These are phyloP conservation scores for Cajanus cajan DNA, from an alignment of 306 rosid genomes.

Conservation along the genomic window DNA sequence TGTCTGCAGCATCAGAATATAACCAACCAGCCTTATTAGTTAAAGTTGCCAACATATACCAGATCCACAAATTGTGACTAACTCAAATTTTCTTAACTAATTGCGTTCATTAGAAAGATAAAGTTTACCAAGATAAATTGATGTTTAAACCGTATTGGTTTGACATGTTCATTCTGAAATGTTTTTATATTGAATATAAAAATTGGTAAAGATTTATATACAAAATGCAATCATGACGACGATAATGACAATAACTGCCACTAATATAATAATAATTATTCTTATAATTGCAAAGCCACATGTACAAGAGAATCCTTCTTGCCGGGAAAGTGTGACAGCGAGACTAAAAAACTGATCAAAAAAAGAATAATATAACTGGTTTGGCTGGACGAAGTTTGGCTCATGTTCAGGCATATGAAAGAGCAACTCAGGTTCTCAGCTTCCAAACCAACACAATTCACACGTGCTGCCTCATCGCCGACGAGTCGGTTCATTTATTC, in stretches of 20 bases:
- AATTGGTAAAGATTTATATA: background rate
- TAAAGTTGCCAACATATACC: background rate
- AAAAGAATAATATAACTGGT: background rate
- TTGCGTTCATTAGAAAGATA: background rate
- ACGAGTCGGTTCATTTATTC: background rate
- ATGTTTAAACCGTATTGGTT: constrained; percentile 23
- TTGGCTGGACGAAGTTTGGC: background rate
- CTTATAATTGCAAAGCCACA: constrained; percentile 31
- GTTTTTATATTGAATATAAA: constrained; percentile 6
- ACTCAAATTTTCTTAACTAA: background rate
- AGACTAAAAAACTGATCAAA: constrained; percentile 11
- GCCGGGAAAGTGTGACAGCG: constrained; percentile 26
- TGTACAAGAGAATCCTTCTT: constrained; percentile 26
- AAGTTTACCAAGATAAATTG: constrained; percentile 31
- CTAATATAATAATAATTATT: constrained; percentile 23
- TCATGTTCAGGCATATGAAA: background rate
- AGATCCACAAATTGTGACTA: background rate
- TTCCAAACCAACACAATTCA: constrained; percentile 16
- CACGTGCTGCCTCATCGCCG: background rate
- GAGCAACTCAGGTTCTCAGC: background rate
- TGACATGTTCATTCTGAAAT: constrained; percentile 12
- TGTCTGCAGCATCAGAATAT: constrained; percentile 10
- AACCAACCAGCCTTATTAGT: background rate
- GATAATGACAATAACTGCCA: constrained; percentile 42
- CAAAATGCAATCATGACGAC: constrained; percentile 30